Base-by-base conservation (phyloP, 139 green algal genomes). In the Deuterostichococcus epilithicus region DNA sequence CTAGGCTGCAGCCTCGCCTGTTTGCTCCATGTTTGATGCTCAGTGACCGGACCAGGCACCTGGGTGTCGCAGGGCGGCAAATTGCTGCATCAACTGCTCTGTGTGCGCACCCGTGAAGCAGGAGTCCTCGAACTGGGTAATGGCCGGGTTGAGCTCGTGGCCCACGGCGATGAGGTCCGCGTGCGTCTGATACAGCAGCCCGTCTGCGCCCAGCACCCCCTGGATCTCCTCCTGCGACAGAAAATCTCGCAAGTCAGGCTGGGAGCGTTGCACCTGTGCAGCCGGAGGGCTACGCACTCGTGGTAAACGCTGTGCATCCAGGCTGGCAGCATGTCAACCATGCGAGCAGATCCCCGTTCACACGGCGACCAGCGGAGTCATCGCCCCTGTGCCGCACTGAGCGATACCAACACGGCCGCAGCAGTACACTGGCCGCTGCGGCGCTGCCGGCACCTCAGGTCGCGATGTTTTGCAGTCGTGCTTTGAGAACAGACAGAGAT, bases 161-260 rank as follows among this genome's bases (percentile, higher is more conserved):
- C 88, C 95, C 25, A 88, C 86, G 28, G 65, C 76, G 15, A 97
- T 76, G 45, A 97, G 77, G 81, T 97, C 93, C 13, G 91, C 84
- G 25, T 97, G 84, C 30, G 72, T 81, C 86, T 99, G 94, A 83
- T 98, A 98, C 68, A 98, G 89, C 28, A 98, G 86, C 0, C 94
- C 94, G 76, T 99, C 95, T 22, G 95, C 95, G 28, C 90, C 86
- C 26, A 99, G 87, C 58, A 90, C 74, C 34, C 88, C 52, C 52
- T 63, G 26, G 52, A 63, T 63, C 52, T 63, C 52, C 52, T 63
- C 52, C 52, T 63, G 52, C 52, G 18, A 28, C 52, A 63, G 8
- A 8, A 52, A 8, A 52, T 8, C 42, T 23, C 10, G 10, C 10
- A 8, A 23, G 42, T 52, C 42, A 52, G 42, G 13, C 10, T 52